A percentile compares a stretch with the other conserved stretches of the same genome.
Conservation (phyloP, 176 grass and related monocot species). For the Aegilops umbellulata region DNA sequence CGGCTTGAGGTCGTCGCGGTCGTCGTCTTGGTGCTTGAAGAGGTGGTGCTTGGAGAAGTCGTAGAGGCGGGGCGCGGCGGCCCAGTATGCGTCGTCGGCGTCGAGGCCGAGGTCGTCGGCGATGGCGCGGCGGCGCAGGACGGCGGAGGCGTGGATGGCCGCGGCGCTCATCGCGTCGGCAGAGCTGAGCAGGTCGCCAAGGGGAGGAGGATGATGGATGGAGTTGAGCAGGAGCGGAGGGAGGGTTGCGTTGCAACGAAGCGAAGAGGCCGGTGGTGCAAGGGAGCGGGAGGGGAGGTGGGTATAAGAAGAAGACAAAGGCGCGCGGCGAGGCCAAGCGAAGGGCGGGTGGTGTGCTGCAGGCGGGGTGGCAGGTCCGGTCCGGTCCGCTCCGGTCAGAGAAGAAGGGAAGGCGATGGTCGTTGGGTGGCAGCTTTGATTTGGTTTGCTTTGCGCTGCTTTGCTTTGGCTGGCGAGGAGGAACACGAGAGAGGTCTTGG, state of each 20-base stretch:
- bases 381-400: neutral
- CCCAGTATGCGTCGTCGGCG: constrained; percentile 52
- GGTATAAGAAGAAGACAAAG: neutral
- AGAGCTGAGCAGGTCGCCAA: too few species aligned
- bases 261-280: neutral
- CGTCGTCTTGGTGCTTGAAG: neutral
- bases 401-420: neutral
- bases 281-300: neutral
- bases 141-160: constrained; percentile 34
- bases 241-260: neutral
- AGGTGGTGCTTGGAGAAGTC: constrained; percentile 27
- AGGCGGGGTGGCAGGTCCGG: neutral
- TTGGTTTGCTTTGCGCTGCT: too few species aligned
- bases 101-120: constrained; percentile 2
- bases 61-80: constrained; percentile 35
- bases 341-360: neutral
- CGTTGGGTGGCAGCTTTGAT: neutral
- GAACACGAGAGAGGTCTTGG: too few species aligned
- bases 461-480: too few species aligned
- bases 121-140: constrained; percentile 31
- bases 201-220: neutral
- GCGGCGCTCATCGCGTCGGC: constrained; percentile 6
- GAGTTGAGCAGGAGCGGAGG: neutral
- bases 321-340: neutral
- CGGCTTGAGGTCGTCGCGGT: too few species aligned